Conservation (phyloP, 257 asterid genomes). For the Nicotiana obtusifolia region DNA sequence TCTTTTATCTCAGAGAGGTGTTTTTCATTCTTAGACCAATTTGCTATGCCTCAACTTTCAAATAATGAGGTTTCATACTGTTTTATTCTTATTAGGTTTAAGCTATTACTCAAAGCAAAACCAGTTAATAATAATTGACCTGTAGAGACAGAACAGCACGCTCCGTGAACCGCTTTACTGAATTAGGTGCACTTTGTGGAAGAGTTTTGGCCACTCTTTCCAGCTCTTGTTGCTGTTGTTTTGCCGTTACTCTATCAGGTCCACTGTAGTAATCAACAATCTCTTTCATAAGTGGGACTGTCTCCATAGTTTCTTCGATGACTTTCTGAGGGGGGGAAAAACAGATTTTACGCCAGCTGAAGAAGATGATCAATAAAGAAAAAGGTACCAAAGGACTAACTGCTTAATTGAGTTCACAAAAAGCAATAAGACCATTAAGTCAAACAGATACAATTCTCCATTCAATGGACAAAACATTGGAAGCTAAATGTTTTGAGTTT, state of each 20-base stretch:
- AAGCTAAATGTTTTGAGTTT: too few species aligned
- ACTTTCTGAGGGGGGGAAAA: slow-evolving; percentile 41
- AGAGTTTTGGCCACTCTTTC: slow-evolving; percentile 77
- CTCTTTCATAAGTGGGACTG: slow-evolving; percentile 64
- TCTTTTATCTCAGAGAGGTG: neutral
- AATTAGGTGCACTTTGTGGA: slow-evolving; percentile 66
- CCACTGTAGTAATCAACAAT: slow-evolving; percentile 77
- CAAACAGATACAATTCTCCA: too few species aligned
- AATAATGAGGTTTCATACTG: neutral
- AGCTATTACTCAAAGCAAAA: neutral
- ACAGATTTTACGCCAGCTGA: slow-evolving; percentile 2
- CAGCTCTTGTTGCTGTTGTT: slow-evolving; percentile 67
- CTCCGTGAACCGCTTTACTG: slow-evolving; percentile 66
- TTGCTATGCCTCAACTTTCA: neutral
- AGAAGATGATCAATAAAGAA: slow-evolving; percentile 13
- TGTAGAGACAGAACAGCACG: slow-evolving; percentile 80
- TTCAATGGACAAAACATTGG: too few species aligned
- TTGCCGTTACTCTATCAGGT: slow-evolving; percentile 82
- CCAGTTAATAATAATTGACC: slow-evolving; percentile 33
- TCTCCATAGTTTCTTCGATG: slow-evolving; percentile 67
- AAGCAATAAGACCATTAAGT: neutral
- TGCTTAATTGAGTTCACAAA: neutral
- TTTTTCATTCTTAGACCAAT: slow-evolving; percentile 7
- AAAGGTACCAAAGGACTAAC: neutral
- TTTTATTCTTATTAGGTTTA: neutral